These are phyloP conservation scores for Wickerhamiella azyma DNA, from an alignment of 805 yeast species.

Conservation along the genomic window DNA sequence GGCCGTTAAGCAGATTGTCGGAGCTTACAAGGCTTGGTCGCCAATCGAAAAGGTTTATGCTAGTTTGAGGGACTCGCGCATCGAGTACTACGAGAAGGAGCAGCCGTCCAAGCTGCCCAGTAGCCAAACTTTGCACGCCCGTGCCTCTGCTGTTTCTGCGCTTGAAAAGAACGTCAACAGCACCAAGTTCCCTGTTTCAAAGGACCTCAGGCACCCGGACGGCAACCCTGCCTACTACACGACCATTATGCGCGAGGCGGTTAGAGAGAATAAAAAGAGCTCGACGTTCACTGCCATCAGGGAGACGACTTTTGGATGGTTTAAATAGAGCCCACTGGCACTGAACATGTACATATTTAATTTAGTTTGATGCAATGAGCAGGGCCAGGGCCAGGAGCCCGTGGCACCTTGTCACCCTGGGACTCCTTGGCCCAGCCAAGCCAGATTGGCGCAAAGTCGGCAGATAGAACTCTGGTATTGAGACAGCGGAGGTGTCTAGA, in stretches of 20 bases:
- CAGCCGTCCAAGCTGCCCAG: conserved; percentile 18
- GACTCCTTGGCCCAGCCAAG: too few species aligned
- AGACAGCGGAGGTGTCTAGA: too few species aligned
- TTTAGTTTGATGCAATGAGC: too few species aligned
- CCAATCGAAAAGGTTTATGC: conserved; percentile 36
- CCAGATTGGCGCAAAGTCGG: too few species aligned
- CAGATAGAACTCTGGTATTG: too few species aligned
- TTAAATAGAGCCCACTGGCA: conserved; percentile 11
- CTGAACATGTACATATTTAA: neutral
- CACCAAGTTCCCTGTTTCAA: conserved; percentile 24
- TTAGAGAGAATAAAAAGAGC: conserved; percentile 57
- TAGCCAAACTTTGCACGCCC: conserved; percentile 17
- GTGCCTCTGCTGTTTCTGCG: conserved; percentile 17
- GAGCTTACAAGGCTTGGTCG: conserved; percentile 22
- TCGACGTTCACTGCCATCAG: conserved; percentile 47
- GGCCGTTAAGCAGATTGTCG: conserved; percentile 17
- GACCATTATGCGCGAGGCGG: conserved; percentile 54
- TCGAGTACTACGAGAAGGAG: conserved; percentile 28
- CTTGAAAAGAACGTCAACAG: conserved; percentile 15
- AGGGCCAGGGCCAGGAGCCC: too few species aligned
- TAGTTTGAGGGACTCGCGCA: conserved; percentile 35
- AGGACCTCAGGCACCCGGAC: conserved; percentile 59
- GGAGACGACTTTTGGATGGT: conserved; percentile 58
- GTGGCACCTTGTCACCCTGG: too few species aligned
- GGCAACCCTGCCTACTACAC: conserved; percentile 74